These are phyloP conservation scores for Vitis hybrid DNA, from an alignment of 177 flowering plant genomes.

Conservation along the genomic window DNA sequence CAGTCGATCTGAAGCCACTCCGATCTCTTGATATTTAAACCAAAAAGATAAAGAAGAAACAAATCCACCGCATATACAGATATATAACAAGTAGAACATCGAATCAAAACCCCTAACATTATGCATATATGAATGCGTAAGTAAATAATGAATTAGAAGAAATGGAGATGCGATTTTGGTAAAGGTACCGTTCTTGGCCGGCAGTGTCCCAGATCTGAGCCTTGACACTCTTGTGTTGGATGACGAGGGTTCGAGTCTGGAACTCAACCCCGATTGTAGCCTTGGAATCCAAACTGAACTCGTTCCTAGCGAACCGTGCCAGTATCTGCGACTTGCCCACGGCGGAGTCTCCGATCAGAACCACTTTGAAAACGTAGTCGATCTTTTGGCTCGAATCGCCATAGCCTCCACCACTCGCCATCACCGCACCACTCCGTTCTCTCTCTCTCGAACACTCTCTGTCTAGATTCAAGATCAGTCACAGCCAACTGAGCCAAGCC, in stretches of 20 bases:
- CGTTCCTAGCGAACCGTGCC: constrained; percentile 61
- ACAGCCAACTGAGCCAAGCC: background rate
- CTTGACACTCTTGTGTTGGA: constrained; percentile 60
- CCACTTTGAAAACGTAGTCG: constrained; percentile 74
- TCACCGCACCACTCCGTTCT: constrained; percentile 3
- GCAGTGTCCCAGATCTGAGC: constrained; percentile 87
- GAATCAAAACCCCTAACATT: too few species aligned
- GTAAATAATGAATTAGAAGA: background rate
- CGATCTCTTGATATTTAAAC: too few species aligned
- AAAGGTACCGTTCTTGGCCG: constrained; percentile 64
- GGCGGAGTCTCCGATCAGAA: constrained; percentile 73
- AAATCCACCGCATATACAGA: too few species aligned
- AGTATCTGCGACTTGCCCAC: constrained; percentile 78
- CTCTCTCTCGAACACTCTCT: constrained; percentile 2
- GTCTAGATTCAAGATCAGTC: background rate
- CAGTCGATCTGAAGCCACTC: too few species aligned
- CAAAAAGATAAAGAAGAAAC: too few species aligned
- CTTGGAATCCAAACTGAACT: constrained; percentile 71
- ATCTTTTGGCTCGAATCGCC: constrained; percentile 55
- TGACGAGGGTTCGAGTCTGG: constrained; percentile 57
- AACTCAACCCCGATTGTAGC: constrained; percentile 72
- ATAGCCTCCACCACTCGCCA: constrained; percentile 40
- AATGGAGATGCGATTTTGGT: background rate
- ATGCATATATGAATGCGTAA: too few species aligned
- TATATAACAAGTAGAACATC: too few species aligned